phyloP scores from a whole-genome alignment of 2,329 filamentous ascomycete genomes.

The Monilinia fructigena region DNA sequence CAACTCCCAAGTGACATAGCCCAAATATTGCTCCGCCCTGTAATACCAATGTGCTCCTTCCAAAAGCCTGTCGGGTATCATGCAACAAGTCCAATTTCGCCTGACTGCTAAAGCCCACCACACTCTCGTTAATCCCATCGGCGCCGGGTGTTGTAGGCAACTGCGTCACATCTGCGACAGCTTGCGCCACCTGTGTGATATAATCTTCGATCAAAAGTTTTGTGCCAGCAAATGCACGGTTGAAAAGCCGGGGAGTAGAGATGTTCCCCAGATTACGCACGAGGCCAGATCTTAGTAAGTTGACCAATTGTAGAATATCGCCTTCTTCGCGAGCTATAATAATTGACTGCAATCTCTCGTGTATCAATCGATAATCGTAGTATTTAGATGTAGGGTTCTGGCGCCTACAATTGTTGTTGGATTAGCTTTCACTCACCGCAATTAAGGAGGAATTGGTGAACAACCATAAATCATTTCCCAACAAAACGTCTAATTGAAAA shows the following conservation, averaged over 20 bases:
- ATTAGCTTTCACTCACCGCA: constrained; percentile 6
- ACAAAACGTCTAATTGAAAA: constrained; percentile 74
- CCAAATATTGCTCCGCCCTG: constrained; percentile 93
- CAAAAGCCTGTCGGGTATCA: constrained; percentile 84
- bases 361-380: constrained; percentile 85
- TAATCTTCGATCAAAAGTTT: constrained; percentile 92
- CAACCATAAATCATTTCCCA: constrained; percentile 80
- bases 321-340: constrained; percentile 66
- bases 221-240: constrained; percentile 81
- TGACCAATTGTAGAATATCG: constrained; percentile 73
- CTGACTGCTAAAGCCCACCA: constrained; percentile 44
- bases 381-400: constrained; percentile 76
- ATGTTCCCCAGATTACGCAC: constrained; percentile 92
- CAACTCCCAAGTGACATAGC: constrained; percentile 83
- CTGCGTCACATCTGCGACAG: constrained; percentile 71
- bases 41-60: constrained; percentile 78
- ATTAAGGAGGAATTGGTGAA: constrained; percentile 27
- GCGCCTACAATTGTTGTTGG: constrained; percentile 54
- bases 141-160: constrained; percentile 56
- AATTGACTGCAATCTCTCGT: constrained; percentile 70
- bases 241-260: constrained; percentile 76
- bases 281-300: constrained; percentile 74
- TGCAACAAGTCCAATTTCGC: constrained; percentile 81
- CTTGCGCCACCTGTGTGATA: constrained; percentile 77
- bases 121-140: constrained; percentile 42